Base-by-base conservation (phyloP, 78 protist species). In the Thecamonas trahens region DNA sequence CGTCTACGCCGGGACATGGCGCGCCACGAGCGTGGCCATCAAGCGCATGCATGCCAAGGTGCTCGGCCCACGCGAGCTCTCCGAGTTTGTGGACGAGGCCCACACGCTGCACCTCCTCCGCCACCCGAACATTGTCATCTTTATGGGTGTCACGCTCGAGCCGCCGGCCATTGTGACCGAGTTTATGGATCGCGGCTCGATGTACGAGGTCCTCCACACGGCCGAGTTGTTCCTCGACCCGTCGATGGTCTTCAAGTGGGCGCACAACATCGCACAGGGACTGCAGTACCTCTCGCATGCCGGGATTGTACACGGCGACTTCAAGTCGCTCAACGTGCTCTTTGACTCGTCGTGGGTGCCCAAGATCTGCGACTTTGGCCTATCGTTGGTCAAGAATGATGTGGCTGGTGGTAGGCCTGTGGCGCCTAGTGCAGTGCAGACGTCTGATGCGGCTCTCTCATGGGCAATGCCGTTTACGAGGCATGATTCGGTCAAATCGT, bases 321-420 rank as follows among this genome's bases (percentile, higher is more conserved):
- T 83, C 60, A 83, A 83, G 40, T 73, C 80, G 11, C 52, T 80
- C 44, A 80, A 80, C 45, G 63, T 80, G 11, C 39, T 80, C n/a
- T 35, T 80, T 57, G 86, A 80, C 38, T 73, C 63, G 24, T 49
- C 74, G 40, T 64, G 67, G 77, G 71, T 70, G 58, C 72, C 69
- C 11, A 80, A 80, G 40, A 80, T 80, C 14, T 80, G 86, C 49
- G 86, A 80, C 37, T 80, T 80, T 54, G 86, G 86, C 62, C 54
- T 80, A 17, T 54, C 69, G 18, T 52, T 65, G 28, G 40, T 79
- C 15, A 79, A 79, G 54, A n/a, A n/a, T n/a, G n/a, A n/a, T n/a
- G n/a, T n/a, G n/a, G n/a, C n/a, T n/a, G n/a, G n/a, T n/a, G n/a
- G n/a, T n/a, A n/a, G n/a, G n/a, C n/a, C n/a, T n/a, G n/a, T n/a